phyloP scores from a whole-genome alignment of 2,329 filamentous ascomycete genomes.

The Hypoxylon sp. region DNA sequence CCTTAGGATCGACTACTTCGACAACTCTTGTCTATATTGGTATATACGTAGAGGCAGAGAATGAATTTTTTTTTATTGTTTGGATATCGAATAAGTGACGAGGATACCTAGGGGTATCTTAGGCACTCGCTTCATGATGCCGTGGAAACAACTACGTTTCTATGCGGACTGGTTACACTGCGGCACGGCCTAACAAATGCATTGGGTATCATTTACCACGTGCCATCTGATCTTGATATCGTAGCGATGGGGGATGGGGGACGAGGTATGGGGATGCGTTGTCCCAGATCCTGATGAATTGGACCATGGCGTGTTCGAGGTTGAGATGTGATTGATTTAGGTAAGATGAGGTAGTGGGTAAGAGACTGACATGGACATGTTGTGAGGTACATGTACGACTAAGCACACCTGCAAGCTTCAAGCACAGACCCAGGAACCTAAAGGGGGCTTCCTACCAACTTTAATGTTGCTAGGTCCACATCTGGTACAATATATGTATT shows the following conservation, averaged over 20 bases:
- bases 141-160: not conserved
- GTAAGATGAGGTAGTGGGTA: too few relatives aligned
- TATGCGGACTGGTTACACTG: not conserved
- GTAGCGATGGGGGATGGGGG: not conserved
- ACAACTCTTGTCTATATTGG: not conserved
- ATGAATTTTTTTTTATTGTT: not conserved
- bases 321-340: not conserved
- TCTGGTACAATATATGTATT: not conserved
- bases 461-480: not conserved
- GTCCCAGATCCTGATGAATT: not conserved
- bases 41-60: not conserved
- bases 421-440: slow-evolving; percentile 1
- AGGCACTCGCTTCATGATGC: not conserved
- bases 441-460: not conserved
- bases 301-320: not conserved
- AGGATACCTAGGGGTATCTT: not conserved
- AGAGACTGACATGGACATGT: too few relatives aligned
- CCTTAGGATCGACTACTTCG: slow-evolving; percentile 3
- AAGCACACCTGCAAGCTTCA: slow-evolving; percentile 3
- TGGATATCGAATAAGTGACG: not conserved
- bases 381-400: not conserved
- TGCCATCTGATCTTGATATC: slow-evolving; percentile 4
- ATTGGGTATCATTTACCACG: slow-evolving; percentile 1
- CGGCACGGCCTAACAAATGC: not conserved
- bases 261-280: not conserved